A percentile compares a stretch with the other conserved stretches of the same genome.
These are phyloP conservation scores for Orbilia brochopaga DNA, from an alignment of 2,329 filamentous ascomycete genomes.

Conservation along the genomic window DNA sequence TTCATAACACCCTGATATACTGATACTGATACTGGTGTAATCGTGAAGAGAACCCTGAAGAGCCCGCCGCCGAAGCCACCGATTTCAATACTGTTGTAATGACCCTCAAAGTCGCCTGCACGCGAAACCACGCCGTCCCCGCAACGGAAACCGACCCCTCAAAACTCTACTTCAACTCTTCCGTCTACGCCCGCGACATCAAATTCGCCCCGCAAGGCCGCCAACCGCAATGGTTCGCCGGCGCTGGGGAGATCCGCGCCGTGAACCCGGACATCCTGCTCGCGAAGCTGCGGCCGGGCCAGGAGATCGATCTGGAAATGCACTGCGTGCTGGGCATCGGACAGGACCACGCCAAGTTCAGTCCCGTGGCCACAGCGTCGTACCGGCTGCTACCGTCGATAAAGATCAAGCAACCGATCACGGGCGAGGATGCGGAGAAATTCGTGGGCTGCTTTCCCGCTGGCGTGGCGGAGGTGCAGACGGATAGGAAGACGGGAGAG, in stretches of 20 bases:
- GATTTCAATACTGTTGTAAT: conserved; percentile 90
- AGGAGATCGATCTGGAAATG: conserved; percentile 83
- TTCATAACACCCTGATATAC: neutral
- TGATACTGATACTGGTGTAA: neutral
- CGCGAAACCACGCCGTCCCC: conserved; percentile 74
- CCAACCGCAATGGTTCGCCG: conserved; percentile 72
- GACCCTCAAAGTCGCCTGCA: conserved; percentile 78
- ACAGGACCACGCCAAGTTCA: conserved; percentile 95
- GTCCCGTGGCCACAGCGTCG: conserved; percentile 89
- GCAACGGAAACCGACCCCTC: conserved; percentile 77
- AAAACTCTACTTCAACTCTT: conserved; percentile 84
- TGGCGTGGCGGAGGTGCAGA: conserved; percentile 83
- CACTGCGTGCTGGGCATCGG: conserved; percentile 96
- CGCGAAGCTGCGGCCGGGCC: conserved; percentile 89
- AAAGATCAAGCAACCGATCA: conserved; percentile 78
- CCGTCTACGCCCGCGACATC: conserved; percentile 80
- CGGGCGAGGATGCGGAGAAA: conserved; percentile 84
- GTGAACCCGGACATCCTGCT: conserved; percentile 92
- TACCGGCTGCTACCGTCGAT: conserved; percentile 92
- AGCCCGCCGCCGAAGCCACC: conserved; percentile 62
- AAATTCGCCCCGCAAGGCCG: conserved; percentile 76
- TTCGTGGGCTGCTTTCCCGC: conserved; percentile 87
- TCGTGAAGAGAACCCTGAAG: conserved; percentile 36
- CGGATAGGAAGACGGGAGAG: conserved; percentile 76
- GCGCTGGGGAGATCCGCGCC: conserved; percentile 69